Conservation (phyloP, 805 yeast species). For the Starmerella bombicola region DNA sequence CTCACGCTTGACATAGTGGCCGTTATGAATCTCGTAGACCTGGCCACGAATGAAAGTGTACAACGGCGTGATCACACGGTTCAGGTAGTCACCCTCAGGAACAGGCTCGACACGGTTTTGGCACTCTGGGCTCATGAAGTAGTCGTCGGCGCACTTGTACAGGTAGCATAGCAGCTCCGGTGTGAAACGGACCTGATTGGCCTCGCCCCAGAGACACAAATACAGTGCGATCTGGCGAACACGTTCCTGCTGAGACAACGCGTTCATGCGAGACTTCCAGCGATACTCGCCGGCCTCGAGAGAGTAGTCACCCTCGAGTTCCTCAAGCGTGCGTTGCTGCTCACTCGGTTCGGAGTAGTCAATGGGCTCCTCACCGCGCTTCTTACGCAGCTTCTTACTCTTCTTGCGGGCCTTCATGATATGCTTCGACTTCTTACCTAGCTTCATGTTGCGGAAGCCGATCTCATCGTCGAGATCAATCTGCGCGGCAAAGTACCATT, state of each 20-base stretch:
- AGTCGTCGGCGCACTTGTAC: constrained; percentile 89
- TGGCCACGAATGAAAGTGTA: constrained; percentile 58
- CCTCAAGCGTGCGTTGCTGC: constrained; percentile 48
- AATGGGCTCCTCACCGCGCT: constrained; percentile 30
- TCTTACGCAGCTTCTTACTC: constrained; percentile 32
- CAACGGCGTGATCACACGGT: constrained; percentile 84
- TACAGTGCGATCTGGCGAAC: constrained; percentile 53
- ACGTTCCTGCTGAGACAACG: constrained; percentile 43
- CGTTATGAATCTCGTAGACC: constrained; percentile 46
- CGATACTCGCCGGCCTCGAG: constrained; percentile 69
- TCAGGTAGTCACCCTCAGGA: constrained; percentile 64
- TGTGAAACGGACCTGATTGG: constrained; percentile 80
- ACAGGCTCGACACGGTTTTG: constrained; percentile 47
- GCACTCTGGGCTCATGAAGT: constrained; percentile 77
- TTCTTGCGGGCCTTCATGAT: constrained; percentile 38
- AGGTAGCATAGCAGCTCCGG: constrained; percentile 84
- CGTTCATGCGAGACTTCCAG: constrained; percentile 59
- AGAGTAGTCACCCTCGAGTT: constrained; percentile 54
- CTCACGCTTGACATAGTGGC: constrained; percentile 48
- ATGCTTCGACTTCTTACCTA: constrained; percentile 37
- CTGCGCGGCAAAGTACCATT: constrained; percentile 87
- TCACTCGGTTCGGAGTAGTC: constrained; percentile 28
- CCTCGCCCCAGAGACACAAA: constrained; percentile 63
- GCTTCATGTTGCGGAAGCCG: constrained; percentile 45
- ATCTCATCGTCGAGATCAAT: constrained; percentile 60